Evolutionary conservation across 768 basidiomycete species (phyloP).

Genomic region (Tylopilus sp.): DNA sequence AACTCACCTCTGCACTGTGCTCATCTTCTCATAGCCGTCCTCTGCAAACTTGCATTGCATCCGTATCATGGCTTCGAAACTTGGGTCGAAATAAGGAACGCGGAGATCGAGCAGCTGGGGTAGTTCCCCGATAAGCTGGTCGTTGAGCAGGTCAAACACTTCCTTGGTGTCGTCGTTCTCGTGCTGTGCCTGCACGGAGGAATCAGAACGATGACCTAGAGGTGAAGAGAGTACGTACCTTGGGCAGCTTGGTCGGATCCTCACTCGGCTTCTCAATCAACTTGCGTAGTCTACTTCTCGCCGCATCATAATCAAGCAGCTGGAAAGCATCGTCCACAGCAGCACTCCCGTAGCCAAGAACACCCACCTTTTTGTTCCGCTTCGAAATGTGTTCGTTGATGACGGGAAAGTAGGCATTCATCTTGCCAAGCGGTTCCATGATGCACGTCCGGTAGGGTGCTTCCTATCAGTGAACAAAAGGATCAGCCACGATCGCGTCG

Average conservation of each 20-base stretch:
- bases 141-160: constrained; percentile 89
- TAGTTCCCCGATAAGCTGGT: constrained; percentile 86
- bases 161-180: constrained; percentile 95
- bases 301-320: constrained; percentile 95
- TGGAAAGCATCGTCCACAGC: constrained; percentile 25
- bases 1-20: constrained; percentile 80
- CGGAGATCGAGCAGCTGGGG: constrained; percentile 92
- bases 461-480: constrained; percentile 59
- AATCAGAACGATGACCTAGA: neutral
- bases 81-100: constrained; percentile 97
- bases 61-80: constrained; percentile 97
- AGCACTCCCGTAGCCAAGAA: neutral
- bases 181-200: constrained; percentile 65
- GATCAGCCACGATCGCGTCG: constrained; percentile 2
- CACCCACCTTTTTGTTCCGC: constrained; percentile 88
- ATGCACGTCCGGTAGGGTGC: constrained; percentile 92
- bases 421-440: constrained; percentile 93
- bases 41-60: constrained; percentile 98
- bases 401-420: constrained; percentile 92
- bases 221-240: constrained; percentile 38
- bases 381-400: constrained; percentile 93
- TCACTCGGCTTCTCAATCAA: constrained; percentile 89
- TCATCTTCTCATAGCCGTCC: constrained; percentile 96
- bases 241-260: constrained; percentile 87
- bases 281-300: constrained; percentile 87